phyloP scores from a whole-genome alignment of 2,329 filamentous ascomycete genomes.

The Epichloe brachyelytri region DNA sequence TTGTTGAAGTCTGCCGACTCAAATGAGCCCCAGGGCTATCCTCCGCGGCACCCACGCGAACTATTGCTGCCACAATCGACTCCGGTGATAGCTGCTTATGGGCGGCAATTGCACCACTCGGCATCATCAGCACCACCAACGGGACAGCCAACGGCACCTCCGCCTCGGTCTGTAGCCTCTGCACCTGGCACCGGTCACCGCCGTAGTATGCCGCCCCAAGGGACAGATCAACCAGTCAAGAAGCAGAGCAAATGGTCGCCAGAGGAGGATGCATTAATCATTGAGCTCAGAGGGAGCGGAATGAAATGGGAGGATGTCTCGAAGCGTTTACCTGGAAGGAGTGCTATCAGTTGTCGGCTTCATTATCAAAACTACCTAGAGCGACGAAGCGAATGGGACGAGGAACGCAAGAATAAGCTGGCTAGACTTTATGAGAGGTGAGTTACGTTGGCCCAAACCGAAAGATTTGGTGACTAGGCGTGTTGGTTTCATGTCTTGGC shows the following conservation, averaged over 20 bases:
- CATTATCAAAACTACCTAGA: constrained; percentile 98
- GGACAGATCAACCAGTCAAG: constrained; percentile 61
- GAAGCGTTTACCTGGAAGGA: constrained; percentile 77
- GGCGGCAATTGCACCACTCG: constrained; percentile 11
- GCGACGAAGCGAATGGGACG: constrained; percentile 85
- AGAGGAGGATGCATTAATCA: constrained; percentile 87
- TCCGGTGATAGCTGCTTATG: constrained; percentile 7
- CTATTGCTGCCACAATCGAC: constrained; percentile 12
- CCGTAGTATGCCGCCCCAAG: constrained; percentile 31
- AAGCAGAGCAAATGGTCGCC: constrained; percentile 96
- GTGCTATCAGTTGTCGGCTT: constrained; percentile 83
- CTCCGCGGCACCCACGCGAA: constrained; percentile 15
- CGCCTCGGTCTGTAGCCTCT: constrained; percentile 17
- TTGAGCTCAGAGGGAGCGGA: constrained; percentile 74
- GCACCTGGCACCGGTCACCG: constrained; percentile 18
- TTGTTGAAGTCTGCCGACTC: constrained; percentile 68
- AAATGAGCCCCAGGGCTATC: constrained; percentile 50
- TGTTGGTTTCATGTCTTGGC: too few species aligned
- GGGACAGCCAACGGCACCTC: not conserved
- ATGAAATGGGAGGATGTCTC: constrained; percentile 99
- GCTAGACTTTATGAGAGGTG: constrained; percentile 92
- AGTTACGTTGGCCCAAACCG: constrained; percentile 14
- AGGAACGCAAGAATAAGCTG: constrained; percentile 94
- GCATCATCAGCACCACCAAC: not conserved
- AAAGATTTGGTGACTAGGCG: not conserved